Conservation (phyloP, 192 early-diverging fungal species). For the Umbelopsis vinacea region DNA sequence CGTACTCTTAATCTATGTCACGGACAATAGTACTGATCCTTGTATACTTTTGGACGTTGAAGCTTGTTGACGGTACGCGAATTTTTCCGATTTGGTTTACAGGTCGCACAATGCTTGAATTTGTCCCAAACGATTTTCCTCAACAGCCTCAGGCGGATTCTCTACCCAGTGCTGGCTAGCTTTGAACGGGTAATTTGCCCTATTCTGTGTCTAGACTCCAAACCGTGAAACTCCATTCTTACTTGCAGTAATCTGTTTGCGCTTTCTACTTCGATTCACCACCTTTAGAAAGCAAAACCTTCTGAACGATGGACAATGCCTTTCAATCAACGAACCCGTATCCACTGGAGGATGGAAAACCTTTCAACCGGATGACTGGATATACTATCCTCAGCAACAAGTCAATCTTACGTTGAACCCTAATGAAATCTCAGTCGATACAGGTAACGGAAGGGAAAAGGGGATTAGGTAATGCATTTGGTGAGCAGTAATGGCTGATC, state of each 20-base stretch:
- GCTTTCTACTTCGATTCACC: not conserved
- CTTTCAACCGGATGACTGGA: conserved; percentile 33
- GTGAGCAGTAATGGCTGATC: too few relatives aligned
- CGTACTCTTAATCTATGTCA: too few relatives aligned
- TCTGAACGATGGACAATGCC: conserved; percentile 29
- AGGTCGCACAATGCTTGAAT: not conserved
- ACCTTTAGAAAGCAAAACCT: conserved; percentile 32
- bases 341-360: conserved; percentile 23
- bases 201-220: not conserved
- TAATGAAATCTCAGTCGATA: conserved; percentile 20
- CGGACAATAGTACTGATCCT: too few relatives aligned
- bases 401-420: conserved; percentile 28
- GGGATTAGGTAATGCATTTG: too few relatives aligned
- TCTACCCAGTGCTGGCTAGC: conserved; percentile 38
- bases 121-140: not conserved
- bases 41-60: too few relatives aligned
- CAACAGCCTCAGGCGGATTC: conserved; percentile 21
- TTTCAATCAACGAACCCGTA: conserved; percentile 16
- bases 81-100: not conserved
- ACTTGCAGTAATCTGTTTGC: not conserved
- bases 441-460: conserved; percentile 23
- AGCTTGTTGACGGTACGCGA: not conserved
- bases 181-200: conserved; percentile 29
- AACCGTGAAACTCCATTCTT: not conserved
- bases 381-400: conserved; percentile 37